Base-by-base conservation (phyloP, 257 asterid genomes). In the Thymus quinquecostatus region DNA sequence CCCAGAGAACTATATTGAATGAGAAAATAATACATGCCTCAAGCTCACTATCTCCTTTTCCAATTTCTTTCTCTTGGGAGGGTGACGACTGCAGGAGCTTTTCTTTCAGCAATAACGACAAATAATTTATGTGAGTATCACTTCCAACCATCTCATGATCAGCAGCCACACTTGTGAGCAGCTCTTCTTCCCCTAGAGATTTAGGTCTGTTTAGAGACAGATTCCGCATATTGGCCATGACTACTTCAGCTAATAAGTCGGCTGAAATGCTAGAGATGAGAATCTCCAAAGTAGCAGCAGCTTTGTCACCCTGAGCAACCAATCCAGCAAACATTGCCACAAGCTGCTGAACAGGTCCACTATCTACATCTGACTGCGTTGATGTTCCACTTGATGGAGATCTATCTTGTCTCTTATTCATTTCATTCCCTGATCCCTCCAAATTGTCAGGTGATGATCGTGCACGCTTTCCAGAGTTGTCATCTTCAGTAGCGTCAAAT, bases 301-400 rank as follows among this genome's bases (percentile, higher is more conserved):
- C 96, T 77, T 87, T 89, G 79, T 92, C 99, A 75, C 99, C 99
- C 90, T 89, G 98, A 72, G 96, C 99, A 83, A 86, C 97, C 81
- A 92, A 81, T 48, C 83, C 87, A 69, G 92, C 87, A 83, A 95
- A 95, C 99, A 95, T 92, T 50, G 96, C 92, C 73, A 95, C 96
- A 80, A 92, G 97, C 83, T 88, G 99, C 85, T 86, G 97, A 55
- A 90, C 96, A 50, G 96, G 89, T 65, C 94, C 97, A 84, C 82
- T 87, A 66, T 89, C 96, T 68, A 70, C 81, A 78, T 78, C 89
- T 57, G 83, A 54, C 75, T 76, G 77, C 70, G 89, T 74, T 34
- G 79, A 67, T 59, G 75, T 66, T 78, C 75, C 84, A 71, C 86
- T 73, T 12, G 86, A 81, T 70, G 86, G 73, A 70, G 45, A 53